These are phyloP conservation scores for Penicillium riverlandense DNA, from an alignment of 495 filamentous ascomycete species.

Conservation along the genomic window DNA sequence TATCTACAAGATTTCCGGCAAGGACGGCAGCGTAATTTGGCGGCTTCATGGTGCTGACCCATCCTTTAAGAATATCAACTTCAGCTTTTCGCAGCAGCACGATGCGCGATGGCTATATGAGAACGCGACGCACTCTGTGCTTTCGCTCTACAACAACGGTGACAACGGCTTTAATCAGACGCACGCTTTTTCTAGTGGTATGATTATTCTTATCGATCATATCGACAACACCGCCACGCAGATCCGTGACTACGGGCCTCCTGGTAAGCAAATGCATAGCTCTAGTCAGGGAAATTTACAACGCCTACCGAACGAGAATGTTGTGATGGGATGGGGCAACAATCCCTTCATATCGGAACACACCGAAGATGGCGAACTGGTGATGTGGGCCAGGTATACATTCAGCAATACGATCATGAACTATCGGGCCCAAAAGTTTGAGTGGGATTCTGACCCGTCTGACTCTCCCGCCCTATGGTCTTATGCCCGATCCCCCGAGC, in stretches of 20 bases:
- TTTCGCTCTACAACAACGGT: slow-evolving; percentile 52
- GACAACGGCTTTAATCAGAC: slow-evolving; percentile 44
- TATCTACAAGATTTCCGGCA: slow-evolving; percentile 54
- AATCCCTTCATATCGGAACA: slow-evolving; percentile 53
- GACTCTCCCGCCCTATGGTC: slow-evolving; percentile 37
- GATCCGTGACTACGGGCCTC: slow-evolving; percentile 34
- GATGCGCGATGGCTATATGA: slow-evolving; percentile 51
- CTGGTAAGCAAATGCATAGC: slow-evolving; percentile 37
- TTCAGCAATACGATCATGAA: slow-evolving; percentile 31
- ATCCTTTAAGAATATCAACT: slow-evolving; percentile 40
- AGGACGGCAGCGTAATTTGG: slow-evolving; percentile 52
- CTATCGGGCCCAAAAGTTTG: slow-evolving; percentile 38
- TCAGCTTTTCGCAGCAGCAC: slow-evolving; percentile 56
- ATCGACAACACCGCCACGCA: slow-evolving; percentile 42
- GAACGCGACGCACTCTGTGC: slow-evolving; percentile 39
- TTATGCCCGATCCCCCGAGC: slow-evolving; percentile 25
- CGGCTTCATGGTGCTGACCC: slow-evolving; percentile 44
- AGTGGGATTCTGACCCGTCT: slow-evolving; percentile 38
- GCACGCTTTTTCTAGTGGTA: slow-evolving; percentile 44
- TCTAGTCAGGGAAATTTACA: slow-evolving; percentile 58
- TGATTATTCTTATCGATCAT: slow-evolving; percentile 51
- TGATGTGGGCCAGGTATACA: slow-evolving; percentile 37
- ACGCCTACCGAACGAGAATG: slow-evolving; percentile 45
- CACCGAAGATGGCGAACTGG: slow-evolving; percentile 42
- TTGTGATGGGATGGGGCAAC: slow-evolving; percentile 57